Evolutionary conservation across 768 basidiomycete species (phyloP).

Genomic region (Boletus rubropictus): DNA sequence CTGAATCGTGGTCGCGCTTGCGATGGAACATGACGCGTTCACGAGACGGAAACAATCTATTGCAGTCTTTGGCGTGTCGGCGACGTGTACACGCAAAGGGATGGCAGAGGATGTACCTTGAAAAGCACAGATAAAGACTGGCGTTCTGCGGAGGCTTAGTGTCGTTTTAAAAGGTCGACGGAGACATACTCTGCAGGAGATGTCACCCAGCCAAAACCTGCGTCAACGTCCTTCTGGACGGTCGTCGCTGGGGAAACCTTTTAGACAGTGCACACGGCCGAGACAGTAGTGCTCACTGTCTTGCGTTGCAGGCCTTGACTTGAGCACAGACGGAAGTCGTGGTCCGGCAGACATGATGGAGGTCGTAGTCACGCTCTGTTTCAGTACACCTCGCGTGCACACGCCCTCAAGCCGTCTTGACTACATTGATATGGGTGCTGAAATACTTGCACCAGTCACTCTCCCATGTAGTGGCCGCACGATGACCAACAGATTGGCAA

Average conservation of each 20-base stretch:
- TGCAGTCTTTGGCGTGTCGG: slow-evolving; percentile 44
- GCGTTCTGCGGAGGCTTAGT: slow-evolving; percentile 44
- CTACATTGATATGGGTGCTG: slow-evolving; percentile 9
- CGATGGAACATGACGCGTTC: slow-evolving; percentile 67
- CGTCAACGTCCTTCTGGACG: slow-evolving; percentile 47
- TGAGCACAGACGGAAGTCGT: slow-evolving; percentile 31
- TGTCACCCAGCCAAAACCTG: slow-evolving; percentile 55
- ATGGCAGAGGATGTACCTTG: slow-evolving; percentile 35
- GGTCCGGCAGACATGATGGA: slow-evolving; percentile 19
- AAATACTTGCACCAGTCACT: slow-evolving; percentile 23
- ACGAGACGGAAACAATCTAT: slow-evolving; percentile 64
- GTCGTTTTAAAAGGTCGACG: background rate
- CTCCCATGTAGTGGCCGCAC: slow-evolving; percentile 32
- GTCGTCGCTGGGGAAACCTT: slow-evolving; percentile 38
- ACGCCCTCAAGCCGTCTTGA: background rate
- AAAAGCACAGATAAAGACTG: slow-evolving; percentile 74
- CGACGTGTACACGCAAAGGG: background rate
- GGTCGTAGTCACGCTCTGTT: background rate
- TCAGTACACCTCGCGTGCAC: no score
- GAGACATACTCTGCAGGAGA: slow-evolving; percentile 55
- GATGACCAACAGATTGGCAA: slow-evolving; percentile 47
- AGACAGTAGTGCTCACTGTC: slow-evolving; percentile 20
- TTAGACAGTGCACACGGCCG: background rate
- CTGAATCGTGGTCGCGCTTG: slow-evolving; percentile 63
- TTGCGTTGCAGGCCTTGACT: slow-evolving; percentile 29